These are phyloP conservation scores for Diplosphaera chodatii DNA, from an alignment of 139 green algal species.

Conservation along the genomic window DNA sequence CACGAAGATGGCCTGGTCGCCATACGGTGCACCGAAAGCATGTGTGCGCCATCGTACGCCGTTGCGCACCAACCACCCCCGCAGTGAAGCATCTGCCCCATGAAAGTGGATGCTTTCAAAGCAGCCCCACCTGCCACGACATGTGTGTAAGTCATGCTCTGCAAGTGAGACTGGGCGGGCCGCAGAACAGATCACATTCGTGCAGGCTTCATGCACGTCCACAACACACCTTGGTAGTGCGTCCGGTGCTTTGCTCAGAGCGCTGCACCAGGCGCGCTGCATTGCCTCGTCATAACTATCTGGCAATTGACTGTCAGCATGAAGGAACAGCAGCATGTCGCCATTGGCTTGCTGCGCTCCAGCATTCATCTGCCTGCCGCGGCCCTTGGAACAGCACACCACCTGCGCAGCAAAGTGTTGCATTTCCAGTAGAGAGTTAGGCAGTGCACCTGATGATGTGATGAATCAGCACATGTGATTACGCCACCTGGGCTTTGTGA, in stretches of 20 bases:
- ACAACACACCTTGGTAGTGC: too few relatives aligned
- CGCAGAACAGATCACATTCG: too few relatives aligned
- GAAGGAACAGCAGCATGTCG: slow-evolving; percentile 59
- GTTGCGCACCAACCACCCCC: background rate
- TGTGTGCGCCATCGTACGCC: slow-evolving; percentile 40
- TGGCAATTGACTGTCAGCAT: slow-evolving; percentile 56
- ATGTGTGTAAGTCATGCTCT: too few relatives aligned
- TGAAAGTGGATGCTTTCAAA: slow-evolving; percentile 51
- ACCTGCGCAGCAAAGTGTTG: slow-evolving; percentile 15
- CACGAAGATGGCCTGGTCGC: slow-evolving; percentile 65
- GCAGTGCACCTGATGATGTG: too few relatives aligned
- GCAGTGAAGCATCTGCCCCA: background rate
- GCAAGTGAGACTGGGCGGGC: too few relatives aligned
- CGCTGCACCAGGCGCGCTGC: too few relatives aligned
- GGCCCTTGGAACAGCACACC: slow-evolving; percentile 13
- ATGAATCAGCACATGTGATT: too few relatives aligned
- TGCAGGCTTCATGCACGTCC: too few relatives aligned
- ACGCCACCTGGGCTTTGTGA: too few relatives aligned
- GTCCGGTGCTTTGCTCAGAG: too few relatives aligned
- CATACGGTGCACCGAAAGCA: slow-evolving; percentile 42
- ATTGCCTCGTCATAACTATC: slow-evolving; percentile 8
- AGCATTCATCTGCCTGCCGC: slow-evolving; percentile 48
- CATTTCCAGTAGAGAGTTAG: too few relatives aligned
- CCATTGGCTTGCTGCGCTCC: slow-evolving; percentile 30
- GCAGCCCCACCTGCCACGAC: slow-evolving; percentile 47